phyloP scores from a whole-genome alignment of 768 basidiomycete species.

The Trametes villosa region DNA sequence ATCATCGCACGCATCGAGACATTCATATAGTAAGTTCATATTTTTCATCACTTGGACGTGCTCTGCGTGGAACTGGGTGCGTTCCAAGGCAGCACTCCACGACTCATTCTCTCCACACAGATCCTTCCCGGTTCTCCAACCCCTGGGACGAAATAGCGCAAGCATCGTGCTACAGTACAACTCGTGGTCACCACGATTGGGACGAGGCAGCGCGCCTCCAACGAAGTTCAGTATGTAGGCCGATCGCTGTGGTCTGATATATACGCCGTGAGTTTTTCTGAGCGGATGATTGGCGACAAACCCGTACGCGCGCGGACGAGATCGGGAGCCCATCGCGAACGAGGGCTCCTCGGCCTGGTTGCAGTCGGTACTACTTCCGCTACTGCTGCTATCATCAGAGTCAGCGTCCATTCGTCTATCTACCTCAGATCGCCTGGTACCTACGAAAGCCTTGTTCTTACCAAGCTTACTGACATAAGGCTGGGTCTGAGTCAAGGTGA shows the following conservation, averaged over 20 bases:
- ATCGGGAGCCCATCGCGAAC: too few species aligned
- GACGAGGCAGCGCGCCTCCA: background rate
- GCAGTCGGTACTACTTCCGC: too few species aligned
- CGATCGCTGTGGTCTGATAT: background rate
- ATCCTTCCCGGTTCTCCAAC: background rate
- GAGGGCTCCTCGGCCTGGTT: too few species aligned
- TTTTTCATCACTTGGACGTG: background rate
- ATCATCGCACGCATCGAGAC: conserved; percentile 8
- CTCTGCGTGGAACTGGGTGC: background rate
- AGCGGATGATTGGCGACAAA: background rate
- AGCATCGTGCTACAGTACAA: background rate
- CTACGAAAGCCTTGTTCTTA: too few species aligned
- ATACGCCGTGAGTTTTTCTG: background rate
- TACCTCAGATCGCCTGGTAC: too few species aligned
- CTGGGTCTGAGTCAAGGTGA: too few species aligned
- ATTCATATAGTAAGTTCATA: background rate
- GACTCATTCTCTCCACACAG: background rate
- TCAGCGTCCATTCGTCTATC: too few species aligned
- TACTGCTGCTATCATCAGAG: too few species aligned
- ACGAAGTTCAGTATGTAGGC: background rate
- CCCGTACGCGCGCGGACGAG: too few species aligned
- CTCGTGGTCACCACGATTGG: background rate
- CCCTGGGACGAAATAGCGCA: background rate
- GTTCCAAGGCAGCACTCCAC: background rate
- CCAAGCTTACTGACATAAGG: too few species aligned